phyloP scores from a whole-genome alignment of 2,329 filamentous ascomycete genomes.

The Periglandula ipomoeae region DNA sequence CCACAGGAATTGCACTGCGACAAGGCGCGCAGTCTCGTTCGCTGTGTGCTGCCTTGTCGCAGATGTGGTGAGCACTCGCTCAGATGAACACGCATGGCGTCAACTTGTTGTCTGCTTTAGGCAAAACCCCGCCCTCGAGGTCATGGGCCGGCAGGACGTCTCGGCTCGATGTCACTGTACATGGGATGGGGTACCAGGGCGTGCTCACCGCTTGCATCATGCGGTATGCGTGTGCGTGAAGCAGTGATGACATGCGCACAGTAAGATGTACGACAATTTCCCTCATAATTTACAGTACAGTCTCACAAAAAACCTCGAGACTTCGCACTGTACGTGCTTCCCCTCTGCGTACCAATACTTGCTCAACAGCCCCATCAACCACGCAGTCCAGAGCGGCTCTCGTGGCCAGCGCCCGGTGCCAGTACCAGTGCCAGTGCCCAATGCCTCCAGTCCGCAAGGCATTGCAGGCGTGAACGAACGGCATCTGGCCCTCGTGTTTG shows the following conservation, averaged over 20 bases:
- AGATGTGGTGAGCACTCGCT: too few species aligned
- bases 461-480: not conserved
- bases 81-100: not conserved
- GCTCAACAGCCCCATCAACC: not conserved
- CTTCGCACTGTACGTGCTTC: not conserved
- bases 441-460: too few species aligned
- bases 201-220: constrained; percentile 6
- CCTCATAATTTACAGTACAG: too few species aligned
- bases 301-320: accelerated
- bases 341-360: not conserved
- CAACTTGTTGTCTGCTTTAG: not conserved
- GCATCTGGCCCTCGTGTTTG: not conserved
- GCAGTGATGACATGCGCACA: too few species aligned
- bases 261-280: too few species aligned
- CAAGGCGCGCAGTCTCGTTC: too few species aligned
- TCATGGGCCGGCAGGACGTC: not conserved
- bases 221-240: too few species aligned
- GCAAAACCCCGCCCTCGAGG: not conserved
- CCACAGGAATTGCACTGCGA: too few species aligned
- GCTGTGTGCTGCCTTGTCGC: too few species aligned
- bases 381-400: not conserved
- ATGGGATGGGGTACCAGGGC: not conserved
- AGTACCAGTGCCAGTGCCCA: not conserved
- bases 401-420: not conserved
- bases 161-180: not conserved